Evolutionary conservation across 108 stramenopile genomes (phyloP).

Genomic region (Stephanodiscus triporus): DNA sequence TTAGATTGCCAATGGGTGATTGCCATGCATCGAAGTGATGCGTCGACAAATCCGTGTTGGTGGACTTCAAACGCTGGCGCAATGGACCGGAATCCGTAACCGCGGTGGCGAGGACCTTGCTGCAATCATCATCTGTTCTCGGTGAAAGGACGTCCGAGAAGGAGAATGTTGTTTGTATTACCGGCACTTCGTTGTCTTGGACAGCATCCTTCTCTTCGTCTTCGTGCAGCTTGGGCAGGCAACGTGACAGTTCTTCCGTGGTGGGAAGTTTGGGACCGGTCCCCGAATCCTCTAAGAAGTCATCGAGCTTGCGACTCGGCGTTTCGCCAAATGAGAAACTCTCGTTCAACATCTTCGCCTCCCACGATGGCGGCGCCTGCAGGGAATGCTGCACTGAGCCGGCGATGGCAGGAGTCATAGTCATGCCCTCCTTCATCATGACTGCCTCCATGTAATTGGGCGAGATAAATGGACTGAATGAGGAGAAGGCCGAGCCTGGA

Average conservation of each 20-base stretch:
- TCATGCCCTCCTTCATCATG: conserved; percentile 14
- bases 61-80: conserved; percentile 37
- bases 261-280: conserved; percentile 25
- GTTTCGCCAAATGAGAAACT: conserved; percentile 26
- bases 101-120: conserved; percentile 16
- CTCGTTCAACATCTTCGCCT: conserved; percentile 27
- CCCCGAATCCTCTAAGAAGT: conserved; percentile 22
- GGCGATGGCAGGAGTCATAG: conserved; percentile 41
- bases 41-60: conserved; percentile 31
- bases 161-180: conserved; percentile 27
- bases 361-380: conserved; percentile 24
- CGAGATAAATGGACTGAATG: conserved; percentile 47
- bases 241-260: conserved; percentile 26
- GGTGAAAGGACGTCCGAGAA: conserved; percentile 45
- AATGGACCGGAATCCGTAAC: conserved; percentile 47
- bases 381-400: conserved; percentile 15
- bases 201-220: conserved; percentile 5
- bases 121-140: conserved; percentile 16
- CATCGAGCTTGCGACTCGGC: conserved; percentile 29
- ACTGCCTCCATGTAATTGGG: conserved; percentile 22
- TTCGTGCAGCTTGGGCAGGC: background rate
- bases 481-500: conserved; percentile 21
- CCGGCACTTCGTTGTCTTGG: conserved; percentile 8
- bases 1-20: conserved; percentile 27
- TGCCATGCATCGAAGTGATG: conserved; percentile 51